Conservation (phyloP, 2,329 filamentous ascomycete species). For the Gaeumannomyces sp. region DNA sequence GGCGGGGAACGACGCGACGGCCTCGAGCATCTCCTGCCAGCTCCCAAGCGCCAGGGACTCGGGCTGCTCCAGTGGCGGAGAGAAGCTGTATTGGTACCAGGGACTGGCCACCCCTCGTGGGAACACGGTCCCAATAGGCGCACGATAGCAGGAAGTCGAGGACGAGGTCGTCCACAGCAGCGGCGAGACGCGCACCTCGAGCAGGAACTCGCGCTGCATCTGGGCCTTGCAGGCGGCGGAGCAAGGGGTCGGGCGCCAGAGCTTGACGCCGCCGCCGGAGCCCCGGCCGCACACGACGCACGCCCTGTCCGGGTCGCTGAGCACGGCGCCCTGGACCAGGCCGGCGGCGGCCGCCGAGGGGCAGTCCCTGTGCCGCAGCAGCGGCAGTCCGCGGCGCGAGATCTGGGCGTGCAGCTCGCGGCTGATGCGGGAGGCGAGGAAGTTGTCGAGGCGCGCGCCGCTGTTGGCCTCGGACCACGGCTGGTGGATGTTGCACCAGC, state of each 20-base stretch:
- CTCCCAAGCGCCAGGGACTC: neutral
- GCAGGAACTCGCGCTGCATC: neutral
- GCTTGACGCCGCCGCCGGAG: neutral
- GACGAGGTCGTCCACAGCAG: constrained; percentile 7
- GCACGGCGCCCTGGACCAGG: neutral
- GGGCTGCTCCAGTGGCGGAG: neutral
- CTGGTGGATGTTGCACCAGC: neutral
- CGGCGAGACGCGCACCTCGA: constrained; percentile 8
- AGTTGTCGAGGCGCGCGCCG: neutral
- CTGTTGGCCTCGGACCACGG: neutral
- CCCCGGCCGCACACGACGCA: constrained; percentile 4
- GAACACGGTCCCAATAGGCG: neutral
- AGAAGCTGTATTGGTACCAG: no score
- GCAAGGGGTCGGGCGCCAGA: constrained; percentile 8
- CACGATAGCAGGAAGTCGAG: constrained; percentile 8
- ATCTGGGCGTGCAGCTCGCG: neutral
- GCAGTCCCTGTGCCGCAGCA: no score
- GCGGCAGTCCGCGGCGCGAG: neutral
- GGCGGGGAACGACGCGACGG: neutral
- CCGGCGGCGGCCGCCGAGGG: no score
- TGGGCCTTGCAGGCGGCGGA: neutral
- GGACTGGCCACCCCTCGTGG: no score
- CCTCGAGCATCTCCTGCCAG: neutral
- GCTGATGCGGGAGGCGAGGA: neutral
- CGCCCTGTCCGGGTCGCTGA: neutral